Evolutionary conservation across 169 alveolate genomes (phyloP), one percentile per base, ranked within the genome.

Genomic region (Cystoisospora suis): DNA sequence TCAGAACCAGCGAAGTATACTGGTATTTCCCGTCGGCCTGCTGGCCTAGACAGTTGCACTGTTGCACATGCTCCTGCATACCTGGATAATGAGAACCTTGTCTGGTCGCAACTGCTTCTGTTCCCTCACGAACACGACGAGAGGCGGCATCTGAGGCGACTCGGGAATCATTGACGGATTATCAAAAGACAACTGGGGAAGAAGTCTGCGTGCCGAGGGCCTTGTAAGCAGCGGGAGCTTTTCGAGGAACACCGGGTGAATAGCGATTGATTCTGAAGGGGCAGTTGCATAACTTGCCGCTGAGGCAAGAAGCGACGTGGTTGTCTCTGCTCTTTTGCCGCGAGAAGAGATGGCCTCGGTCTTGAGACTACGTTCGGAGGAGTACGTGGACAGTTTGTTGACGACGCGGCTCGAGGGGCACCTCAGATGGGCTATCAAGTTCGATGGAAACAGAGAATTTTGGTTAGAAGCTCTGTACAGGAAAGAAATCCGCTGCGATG

Each of bases 71-170:
- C 53, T 1, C 72, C 1, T 44, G 3, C 69, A 27, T 27, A 40
- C 58, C 80, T 61, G 93, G 49, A 49, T 77, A 20, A 89, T 7
- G n/a, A 89, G 9, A n/a, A 89, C 89, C 23, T 77, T 79, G 81
- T 89, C 93, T n/a, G 88, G 88, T 34, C 70, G 89, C 7, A 40
- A 40, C 6, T 32, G 47, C 77, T 89, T 89, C 75, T 77, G 80
- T 32, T 32, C 81, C 56, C 44, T 23, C 34, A 89, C 93, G 59
- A 77, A 77, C 5, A 34, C 42, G 56, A 89, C 32, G 15, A 77
- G 81, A 3, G 93, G 61, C 12, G 93, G 46, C 46, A 58, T 38
- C 2, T n/a, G 77, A 0, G 61, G 38, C 9, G 69, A 49, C 0
- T 17, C 53, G 27, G 90, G 90, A 5, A 83, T 36, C 90, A 83